Percentiles rank a stretch among this genome's conserved stretches.
phyloP scores from a whole-genome alignment of 2,329 filamentous ascomycete genomes.

The Ceratocystis destructans region DNA sequence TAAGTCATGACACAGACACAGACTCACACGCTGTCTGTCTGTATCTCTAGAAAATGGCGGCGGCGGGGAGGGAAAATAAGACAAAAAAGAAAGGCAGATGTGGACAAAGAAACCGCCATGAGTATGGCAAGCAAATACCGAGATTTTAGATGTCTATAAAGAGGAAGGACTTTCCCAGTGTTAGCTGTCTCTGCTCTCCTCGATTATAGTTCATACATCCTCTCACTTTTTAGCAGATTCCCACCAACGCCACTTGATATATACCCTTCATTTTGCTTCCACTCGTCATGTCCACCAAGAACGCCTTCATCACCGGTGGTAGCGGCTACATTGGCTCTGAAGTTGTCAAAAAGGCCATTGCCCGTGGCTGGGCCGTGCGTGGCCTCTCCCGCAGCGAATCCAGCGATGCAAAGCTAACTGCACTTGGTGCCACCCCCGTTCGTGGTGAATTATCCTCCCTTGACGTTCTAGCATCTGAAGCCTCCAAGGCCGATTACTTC shows the following conservation, averaged over 20 bases:
- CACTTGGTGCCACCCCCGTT: constrained; percentile 29
- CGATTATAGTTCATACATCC: no score
- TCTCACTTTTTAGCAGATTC: no score
- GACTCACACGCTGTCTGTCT: not conserved
- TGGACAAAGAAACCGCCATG: not conserved
- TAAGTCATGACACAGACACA: not conserved
- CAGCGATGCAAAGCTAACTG: constrained; percentile 27
- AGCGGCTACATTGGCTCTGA: constrained; percentile 29
- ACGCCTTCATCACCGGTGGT: constrained; percentile 30
- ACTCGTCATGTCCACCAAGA: constrained; percentile 10
- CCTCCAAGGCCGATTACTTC: constrained; percentile 30
- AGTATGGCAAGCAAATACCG: no score
- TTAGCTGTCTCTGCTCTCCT: no score
- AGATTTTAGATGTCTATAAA: no score
- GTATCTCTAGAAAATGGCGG: not conserved
- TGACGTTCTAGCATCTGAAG: constrained; percentile 28
- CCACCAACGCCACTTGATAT: no score
- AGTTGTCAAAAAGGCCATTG: constrained; percentile 28
- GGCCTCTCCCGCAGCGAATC: constrained; percentile 30
- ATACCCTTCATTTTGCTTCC: not conserved
- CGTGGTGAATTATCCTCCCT: constrained; percentile 30
- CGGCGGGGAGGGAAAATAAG: no score
- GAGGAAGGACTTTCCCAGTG: no score
- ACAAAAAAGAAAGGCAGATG: not conserved
- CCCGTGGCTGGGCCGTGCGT: constrained; percentile 29